Conservation (phyloP, 2,329 filamentous ascomycete species). For the Xylaria sp. region DNA sequence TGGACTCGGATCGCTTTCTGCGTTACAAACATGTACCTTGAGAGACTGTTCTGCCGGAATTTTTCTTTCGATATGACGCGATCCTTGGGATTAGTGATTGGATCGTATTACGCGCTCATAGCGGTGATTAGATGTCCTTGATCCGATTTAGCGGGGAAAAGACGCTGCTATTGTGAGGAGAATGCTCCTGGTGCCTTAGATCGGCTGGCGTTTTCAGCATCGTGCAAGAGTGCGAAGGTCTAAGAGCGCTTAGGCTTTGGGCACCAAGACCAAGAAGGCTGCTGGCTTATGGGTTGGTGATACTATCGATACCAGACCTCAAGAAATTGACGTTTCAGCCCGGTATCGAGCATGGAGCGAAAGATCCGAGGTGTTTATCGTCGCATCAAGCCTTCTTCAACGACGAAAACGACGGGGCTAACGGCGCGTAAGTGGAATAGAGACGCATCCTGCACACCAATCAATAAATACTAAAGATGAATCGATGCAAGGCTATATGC, state of each 20-base stretch:
- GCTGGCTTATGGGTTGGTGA: background rate
- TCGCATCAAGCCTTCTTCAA: background rate
- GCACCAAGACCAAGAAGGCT: constrained; percentile 7
- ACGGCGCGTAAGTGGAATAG: background rate
- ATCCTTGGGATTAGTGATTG: constrained; percentile 2
- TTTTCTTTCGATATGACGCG: constrained; percentile 3
- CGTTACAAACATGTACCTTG: background rate
- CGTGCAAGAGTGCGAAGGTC: constrained; percentile 8
- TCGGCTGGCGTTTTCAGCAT: background rate
- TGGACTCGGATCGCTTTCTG: background rate
- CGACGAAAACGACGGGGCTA: background rate
- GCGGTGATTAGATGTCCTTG: constrained; percentile 4
- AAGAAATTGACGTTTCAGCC: constrained; percentile 10
- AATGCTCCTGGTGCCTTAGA: background rate
- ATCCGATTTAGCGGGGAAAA: background rate
- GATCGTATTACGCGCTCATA: constrained; percentile 15
- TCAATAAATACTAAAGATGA: background rate
- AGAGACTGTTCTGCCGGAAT: background rate
- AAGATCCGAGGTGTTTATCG: constrained; percentile 8
- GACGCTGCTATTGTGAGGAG: background rate
- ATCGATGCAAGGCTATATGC: background rate
- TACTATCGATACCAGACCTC: constrained; percentile 1
- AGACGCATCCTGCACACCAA: background rate
- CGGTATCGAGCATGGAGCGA: background rate
- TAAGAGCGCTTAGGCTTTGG: background rate